A percentile compares a stretch with the other conserved stretches of the same genome.
Conservation (phyloP, 495 filamentous ascomycete species). For the Thermochaetoides thermophila region DNA sequence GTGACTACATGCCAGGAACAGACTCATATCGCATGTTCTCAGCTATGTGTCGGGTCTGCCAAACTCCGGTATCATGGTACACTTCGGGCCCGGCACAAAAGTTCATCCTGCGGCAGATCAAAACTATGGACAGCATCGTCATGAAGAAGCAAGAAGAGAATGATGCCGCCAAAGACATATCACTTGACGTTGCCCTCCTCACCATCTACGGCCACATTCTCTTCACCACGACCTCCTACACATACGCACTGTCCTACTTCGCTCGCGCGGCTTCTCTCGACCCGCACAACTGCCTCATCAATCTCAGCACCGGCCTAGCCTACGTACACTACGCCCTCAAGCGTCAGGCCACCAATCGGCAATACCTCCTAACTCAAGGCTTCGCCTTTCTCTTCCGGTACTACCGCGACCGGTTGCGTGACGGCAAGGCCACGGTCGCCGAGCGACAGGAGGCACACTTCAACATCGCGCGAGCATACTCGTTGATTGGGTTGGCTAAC, state of each 20-base stretch:
- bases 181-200: slow-evolving; percentile 48
- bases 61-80: slow-evolving; percentile 43
- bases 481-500: slow-evolving; percentile 63
- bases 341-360: slow-evolving; percentile 74
- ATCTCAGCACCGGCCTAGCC: slow-evolving; percentile 55
- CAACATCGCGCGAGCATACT: slow-evolving; percentile 71
- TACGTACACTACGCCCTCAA: slow-evolving; percentile 81
- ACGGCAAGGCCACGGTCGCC: slow-evolving; percentile 20
- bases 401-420: slow-evolving; percentile 36
- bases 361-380: slow-evolving; percentile 72
- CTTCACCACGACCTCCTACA: slow-evolving; percentile 61
- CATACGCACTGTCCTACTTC: slow-evolving; percentile 76
- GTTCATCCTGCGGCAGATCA: slow-evolving; percentile 78
- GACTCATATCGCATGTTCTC: slow-evolving; percentile 74
- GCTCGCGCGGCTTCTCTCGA: slow-evolving; percentile 71
- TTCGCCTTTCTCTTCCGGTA: slow-evolving; percentile 70
- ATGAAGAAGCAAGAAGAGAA: slow-evolving; percentile 5
- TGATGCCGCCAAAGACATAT: slow-evolving; percentile 17
- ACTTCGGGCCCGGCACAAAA: slow-evolving; percentile 57
- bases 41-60: slow-evolving; percentile 50
- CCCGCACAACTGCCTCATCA: slow-evolving; percentile 58
- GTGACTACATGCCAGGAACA: slow-evolving; percentile 66
- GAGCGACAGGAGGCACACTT: slow-evolving; percentile 74
- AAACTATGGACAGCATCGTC: slow-evolving; percentile 56
- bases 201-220: slow-evolving; percentile 83